A percentile compares a stretch with the other conserved stretches of the same genome.
phyloP scores from a whole-genome alignment of 2,329 filamentous ascomycete species.

The Tympanopsis confertula region DNA sequence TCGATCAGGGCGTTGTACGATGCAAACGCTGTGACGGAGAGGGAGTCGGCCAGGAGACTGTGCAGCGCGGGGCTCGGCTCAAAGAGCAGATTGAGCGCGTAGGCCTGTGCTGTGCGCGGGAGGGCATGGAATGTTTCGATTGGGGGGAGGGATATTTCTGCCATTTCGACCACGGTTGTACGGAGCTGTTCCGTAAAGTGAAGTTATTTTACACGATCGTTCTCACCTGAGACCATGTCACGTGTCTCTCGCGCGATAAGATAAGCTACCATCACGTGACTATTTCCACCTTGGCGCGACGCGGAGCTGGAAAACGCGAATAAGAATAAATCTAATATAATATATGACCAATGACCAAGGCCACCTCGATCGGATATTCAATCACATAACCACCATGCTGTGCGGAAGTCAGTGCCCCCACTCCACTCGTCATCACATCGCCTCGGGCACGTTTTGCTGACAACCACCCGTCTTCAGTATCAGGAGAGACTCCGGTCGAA shows the following conservation, averaged over 20 bases:
- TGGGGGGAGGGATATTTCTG: conserved; percentile 38
- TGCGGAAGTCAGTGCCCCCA: conserved; percentile 5
- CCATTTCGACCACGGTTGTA: background rate
- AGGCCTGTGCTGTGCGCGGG: conserved; percentile 38
- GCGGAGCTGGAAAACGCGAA: conserved; percentile 4
- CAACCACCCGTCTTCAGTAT: conserved; percentile 47
- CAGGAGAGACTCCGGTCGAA: conserved; percentile 87
- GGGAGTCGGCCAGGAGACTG: conserved; percentile 53
- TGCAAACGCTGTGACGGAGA: conserved; percentile 46
- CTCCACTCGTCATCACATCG: conserved; percentile 1
- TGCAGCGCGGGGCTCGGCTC: conserved; percentile 71
- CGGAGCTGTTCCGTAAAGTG: no score
- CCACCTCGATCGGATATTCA: conserved; percentile 2
- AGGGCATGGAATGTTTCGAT: conserved; percentile 43
- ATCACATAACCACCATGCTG: conserved; percentile 6
- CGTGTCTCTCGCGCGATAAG: no score
- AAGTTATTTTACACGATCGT: no score
- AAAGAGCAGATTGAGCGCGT: conserved; percentile 67
- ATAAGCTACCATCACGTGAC: no score
- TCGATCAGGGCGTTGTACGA: conserved; percentile 63
- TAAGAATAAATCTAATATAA: conserved; percentile 2
- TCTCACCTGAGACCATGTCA: no score
- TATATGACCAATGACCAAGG: conserved; percentile 1
- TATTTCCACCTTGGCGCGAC: no score
- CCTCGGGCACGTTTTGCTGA: background rate